Base-by-base conservation (phyloP, 73 alveolate genomes). In the Symbiodinium natans region DNA sequence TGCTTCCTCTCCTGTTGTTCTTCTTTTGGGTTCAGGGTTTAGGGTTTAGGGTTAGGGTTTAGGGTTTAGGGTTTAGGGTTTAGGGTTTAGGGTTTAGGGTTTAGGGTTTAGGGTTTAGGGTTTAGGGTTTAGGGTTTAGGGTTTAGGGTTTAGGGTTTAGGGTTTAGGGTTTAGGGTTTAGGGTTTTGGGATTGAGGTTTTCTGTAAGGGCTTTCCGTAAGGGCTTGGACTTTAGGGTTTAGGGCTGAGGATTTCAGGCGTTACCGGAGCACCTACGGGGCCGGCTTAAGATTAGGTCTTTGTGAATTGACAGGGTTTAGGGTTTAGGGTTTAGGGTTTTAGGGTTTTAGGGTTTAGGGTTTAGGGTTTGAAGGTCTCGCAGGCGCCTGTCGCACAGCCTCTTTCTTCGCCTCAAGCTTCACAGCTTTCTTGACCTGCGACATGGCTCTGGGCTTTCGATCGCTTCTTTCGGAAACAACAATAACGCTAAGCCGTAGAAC, bases 401-500 rank as follows among this genome's bases (percentile, higher is more conserved):
- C 77, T 23, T 63, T 63, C 31, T 63, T 63, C 36, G 7, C 36
- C 77, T 63, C 77, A 23, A 63, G 17, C 77, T 63, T 63, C 36
- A 63, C 77, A 7, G 77, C 77, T 17, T 27, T 63, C 77, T 63
- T 63, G 34, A 63, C 77, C 77, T 63, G 77, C 59, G 21, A 52
- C 0, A 5, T 4, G 0, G 21, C n/a, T 0, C 0, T 10, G 68
- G 27, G n/a, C n/a, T n/a, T n/a, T n/a, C n/a, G n/a, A n/a, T n/a
- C n/a, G n/a, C n/a, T n/a, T n/a, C n/a, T n/a, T n/a, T n/a, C n/a
- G n/a, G n/a, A n/a, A n/a, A n/a, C n/a, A n/a, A n/a, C n/a, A n/a
- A n/a, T n/a, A n/a, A n/a, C n/a, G n/a, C n/a, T n/a, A n/a, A n/a
- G n/a, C n/a, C n/a, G n/a, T n/a, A n/a, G n/a, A n/a, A n/a, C n/a